These are phyloP conservation scores for Sarcodon sp. DNA, from an alignment of 768 basidiomycete species.

Conservation along the genomic window DNA sequence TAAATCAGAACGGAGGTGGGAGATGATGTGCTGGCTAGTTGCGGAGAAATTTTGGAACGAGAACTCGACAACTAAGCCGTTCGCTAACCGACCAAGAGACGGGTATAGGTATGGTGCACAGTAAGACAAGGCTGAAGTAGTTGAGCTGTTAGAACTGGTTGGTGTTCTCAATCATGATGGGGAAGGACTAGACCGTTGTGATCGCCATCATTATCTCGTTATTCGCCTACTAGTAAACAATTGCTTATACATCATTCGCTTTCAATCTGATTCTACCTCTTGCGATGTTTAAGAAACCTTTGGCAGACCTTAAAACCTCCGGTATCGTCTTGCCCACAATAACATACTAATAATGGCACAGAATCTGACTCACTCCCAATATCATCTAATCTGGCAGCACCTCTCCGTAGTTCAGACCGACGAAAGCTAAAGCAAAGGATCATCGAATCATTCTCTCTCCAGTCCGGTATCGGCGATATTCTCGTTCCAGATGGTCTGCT, in stretches of 20 bases:
- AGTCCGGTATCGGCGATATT: constrained; percentile 47
- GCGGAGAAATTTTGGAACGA: no score
- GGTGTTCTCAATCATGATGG: no score
- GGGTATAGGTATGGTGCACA: no score
- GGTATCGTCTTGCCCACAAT: constrained; percentile 14
- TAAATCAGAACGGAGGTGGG: no score
- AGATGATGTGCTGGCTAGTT: no score
- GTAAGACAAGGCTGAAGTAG: no score
- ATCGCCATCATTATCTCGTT: no score
- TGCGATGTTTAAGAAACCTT: constrained; percentile 70
- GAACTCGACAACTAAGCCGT: no score
- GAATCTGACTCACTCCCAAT: not conserved
- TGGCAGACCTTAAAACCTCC: constrained; percentile 56
- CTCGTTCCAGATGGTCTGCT: constrained; percentile 67
- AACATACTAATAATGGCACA: not conserved
- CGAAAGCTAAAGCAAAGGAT: constrained; percentile 57
- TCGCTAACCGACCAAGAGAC: no score
- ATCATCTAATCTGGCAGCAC: constrained; percentile 25
- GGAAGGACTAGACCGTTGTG: no score
- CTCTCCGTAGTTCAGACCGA: constrained; percentile 60
- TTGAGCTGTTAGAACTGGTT: no score
- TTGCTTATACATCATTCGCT: not conserved
- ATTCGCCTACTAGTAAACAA: no score
- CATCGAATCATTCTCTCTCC: constrained; percentile 27
- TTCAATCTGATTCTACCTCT: not conserved